These are phyloP conservation scores for Grosmannia huntii DNA, from an alignment of 2,329 filamentous ascomycete species.

Conservation along the genomic window DNA sequence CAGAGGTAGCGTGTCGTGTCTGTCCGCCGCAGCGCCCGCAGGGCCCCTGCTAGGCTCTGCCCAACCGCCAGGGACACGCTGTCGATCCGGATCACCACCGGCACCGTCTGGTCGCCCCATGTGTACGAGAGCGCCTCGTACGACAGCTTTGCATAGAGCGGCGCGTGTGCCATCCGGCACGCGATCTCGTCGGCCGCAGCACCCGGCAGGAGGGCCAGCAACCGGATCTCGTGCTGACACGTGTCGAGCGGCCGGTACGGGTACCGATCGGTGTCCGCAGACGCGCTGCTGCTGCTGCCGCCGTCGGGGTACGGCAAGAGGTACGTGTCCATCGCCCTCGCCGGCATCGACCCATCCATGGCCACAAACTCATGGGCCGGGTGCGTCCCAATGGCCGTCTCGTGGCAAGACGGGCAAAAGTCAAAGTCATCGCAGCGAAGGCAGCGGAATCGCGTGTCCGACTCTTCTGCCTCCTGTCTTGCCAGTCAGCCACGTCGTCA, in stretches of 20 bases:
- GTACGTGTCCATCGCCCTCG: background rate
- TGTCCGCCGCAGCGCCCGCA: conserved; percentile 5
- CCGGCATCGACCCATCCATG: background rate
- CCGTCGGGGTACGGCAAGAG: background rate
- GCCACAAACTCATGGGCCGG: background rate
- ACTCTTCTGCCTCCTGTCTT: background rate
- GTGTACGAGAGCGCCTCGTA: background rate
- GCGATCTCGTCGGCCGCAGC: background rate
- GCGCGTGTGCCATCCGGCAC: background rate
- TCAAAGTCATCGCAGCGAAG: background rate
- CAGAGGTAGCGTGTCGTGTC: conserved; percentile 3
- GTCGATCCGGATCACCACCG: background rate
- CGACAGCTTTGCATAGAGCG: background rate
- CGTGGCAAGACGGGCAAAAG: background rate
- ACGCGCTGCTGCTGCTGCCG: background rate
- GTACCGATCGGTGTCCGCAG: background rate
- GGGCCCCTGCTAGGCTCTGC: conserved; percentile 2
- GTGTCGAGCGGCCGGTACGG: background rate
- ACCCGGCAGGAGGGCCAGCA: background rate
- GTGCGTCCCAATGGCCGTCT: background rate
- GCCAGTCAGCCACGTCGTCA: background rate
- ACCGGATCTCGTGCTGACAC: background rate
- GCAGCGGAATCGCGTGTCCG: background rate
- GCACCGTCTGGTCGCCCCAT: background rate
- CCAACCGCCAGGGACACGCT: background rate